Percentiles rank a stretch among this genome's conserved stretches.
Conservation (phyloP, 257 asterid genomes). For the Jacaranda copaia region DNA sequence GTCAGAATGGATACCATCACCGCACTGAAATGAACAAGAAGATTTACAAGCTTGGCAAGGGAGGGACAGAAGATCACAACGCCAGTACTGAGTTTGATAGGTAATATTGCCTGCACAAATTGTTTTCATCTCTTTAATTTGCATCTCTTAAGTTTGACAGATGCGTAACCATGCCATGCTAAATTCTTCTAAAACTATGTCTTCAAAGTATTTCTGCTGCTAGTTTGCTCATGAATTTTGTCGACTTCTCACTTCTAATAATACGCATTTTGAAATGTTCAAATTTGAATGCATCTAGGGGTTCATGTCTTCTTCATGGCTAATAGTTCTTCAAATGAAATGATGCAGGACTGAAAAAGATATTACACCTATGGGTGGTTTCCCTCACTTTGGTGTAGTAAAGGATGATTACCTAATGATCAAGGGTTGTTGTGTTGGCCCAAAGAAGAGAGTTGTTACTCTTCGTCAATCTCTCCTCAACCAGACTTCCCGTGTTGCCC, state of each 20-base stretch:
- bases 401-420: constrained; percentile 62
- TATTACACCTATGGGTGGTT: constrained; percentile 64
- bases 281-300: not conserved
- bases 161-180: not conserved
- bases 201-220: not conserved
- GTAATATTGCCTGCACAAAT: constrained; percentile 19
- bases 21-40: constrained; percentile 72
- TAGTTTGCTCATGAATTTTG: not conserved
- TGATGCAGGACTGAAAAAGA: constrained; percentile 60
- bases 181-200: not conserved
- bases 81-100: constrained; percentile 67
- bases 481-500: constrained; percentile 59
- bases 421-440: constrained; percentile 64
- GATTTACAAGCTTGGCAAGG: constrained; percentile 67
- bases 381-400: constrained; percentile 62
- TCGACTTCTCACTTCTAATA: not conserved
- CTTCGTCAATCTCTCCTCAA: constrained; percentile 57
- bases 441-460: constrained; percentile 60
- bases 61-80: constrained; percentile 52
- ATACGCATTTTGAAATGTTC: not conserved
- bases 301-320: not conserved
- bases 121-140: not conserved
- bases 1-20: constrained; percentile 76
- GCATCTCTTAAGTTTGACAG: not conserved
- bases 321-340: not conserved